Evolutionary conservation across 148 eudicot species (phyloP), one percentile per base, ranked within the genome.

Genomic region (Mesembryanthemum crystallinum): DNA sequence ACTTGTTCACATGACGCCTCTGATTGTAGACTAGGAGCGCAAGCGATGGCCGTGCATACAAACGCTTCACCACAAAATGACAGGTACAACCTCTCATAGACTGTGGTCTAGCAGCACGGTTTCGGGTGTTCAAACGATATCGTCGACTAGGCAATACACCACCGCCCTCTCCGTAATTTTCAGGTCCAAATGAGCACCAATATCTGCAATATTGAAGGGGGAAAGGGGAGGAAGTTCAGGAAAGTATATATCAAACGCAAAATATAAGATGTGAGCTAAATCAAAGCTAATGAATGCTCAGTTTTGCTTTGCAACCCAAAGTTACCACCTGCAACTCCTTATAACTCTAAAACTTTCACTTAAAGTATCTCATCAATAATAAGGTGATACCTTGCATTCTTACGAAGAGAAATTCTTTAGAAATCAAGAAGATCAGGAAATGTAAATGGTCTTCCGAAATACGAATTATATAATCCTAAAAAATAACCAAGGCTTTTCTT

Each of bases 121-220:
- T 96, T 76, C 99, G 88, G 45, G 99, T 96, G 79, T 96, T 92
- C 29, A 96, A 86, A 12, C 99, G 88, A 87, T 90, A 92, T 65
- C 87, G 83, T 76, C 98, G 79, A 80, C 96, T 94, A 64, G 98
- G 98, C 76, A 94, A 89, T 77, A 87, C 86, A 70, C 77, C 86
- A 49, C 99, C 99, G 82, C 92, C 98, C 87, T 96, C 99, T 72
- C 99, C 99, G 79, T 96, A 88, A 76, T 96, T 88, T 83, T 96
- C 99, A 73, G 99, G 99, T 72, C 99, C 99, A 88, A 96, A 96
- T 70, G 99, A 96, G 69, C 99, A 96, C 98, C 99, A 96, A 80
- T 96, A 96, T 86, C 99, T 92, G 87, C 80, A 87, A 23, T 72
- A 35, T 1, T 25, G 43, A 14, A 57, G 24, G 29, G 51, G 30